Percentiles rank a stretch among this genome's conserved stretches.
Conservation (phyloP, 345 rosid species). For the Eutrema japonicum region DNA sequence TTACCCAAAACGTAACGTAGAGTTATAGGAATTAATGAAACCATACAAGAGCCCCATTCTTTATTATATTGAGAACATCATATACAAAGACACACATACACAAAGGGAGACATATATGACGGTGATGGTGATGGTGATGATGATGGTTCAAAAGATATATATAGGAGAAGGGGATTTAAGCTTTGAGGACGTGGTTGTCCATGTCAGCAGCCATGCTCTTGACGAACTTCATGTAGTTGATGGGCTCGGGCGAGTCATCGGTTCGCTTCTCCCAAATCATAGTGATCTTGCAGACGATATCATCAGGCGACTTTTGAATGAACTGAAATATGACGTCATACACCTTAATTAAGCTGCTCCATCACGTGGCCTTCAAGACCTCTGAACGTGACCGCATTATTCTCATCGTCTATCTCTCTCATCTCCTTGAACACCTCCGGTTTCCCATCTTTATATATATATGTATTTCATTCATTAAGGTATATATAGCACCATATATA, state of each 20-base stretch:
- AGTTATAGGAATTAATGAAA: neutral
- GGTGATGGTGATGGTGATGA: neutral
- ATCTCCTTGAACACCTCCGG: conserved; percentile 43
- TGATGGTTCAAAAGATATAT: neutral
- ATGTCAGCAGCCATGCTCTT: conserved; percentile 43
- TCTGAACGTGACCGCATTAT: conserved; percentile 31
- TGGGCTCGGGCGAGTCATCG: conserved; percentile 45
- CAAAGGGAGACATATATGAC: neutral
- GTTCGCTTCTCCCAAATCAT: conserved; percentile 43
- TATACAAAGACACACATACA: conserved; percentile 14
- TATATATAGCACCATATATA: neutral
- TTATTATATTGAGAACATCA: conserved; percentile 23
- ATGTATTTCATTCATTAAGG: conserved; percentile 7
- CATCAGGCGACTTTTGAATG: conserved; percentile 38
- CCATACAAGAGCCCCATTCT: conserved; percentile 17
- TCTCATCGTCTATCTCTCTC: conserved; percentile 46
- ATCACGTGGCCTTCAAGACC: conserved; percentile 45
- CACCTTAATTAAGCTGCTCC: conserved; percentile 40
- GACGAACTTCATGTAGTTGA: conserved; percentile 43
- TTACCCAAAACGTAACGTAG: conserved; percentile 1
- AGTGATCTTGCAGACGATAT: conserved; percentile 39
- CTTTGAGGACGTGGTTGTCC: conserved; percentile 40
- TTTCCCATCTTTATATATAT: conserved; percentile 42
- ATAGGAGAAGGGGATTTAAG: conserved; percentile 17
- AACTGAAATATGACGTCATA: conserved; percentile 42